phyloP scores from a whole-genome alignment of 495 filamentous ascomycete species.

The Baudoinia panamericana region DNA sequence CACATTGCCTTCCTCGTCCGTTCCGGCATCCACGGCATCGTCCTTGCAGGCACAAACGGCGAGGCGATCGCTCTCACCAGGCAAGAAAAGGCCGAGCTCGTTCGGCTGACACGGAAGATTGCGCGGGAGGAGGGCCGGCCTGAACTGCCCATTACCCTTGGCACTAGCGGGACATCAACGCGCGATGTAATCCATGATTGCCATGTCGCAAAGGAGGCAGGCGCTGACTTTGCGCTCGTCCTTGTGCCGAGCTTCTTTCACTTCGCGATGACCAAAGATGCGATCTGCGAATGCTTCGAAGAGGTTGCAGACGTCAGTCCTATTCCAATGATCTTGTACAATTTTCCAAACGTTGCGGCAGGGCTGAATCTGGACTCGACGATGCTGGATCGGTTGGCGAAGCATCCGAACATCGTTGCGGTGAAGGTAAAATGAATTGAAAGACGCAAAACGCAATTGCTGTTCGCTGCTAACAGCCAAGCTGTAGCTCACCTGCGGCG shows the following conservation, averaged over 20 bases:
- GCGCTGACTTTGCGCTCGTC: constrained; percentile 30
- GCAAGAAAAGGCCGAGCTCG: constrained; percentile 23
- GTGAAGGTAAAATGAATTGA: constrained; percentile 18
- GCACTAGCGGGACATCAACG: constrained; percentile 19
- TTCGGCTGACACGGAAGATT: constrained; percentile 19
- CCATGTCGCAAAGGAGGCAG: constrained; percentile 25
- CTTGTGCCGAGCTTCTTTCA: constrained; percentile 24
- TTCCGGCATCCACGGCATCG: constrained; percentile 29
- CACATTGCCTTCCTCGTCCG: constrained; percentile 29
- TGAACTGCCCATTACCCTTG: constrained; percentile 25
- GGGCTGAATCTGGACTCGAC: constrained; percentile 29
- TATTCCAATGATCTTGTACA: constrained; percentile 27
- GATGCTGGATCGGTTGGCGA: constrained; percentile 21
- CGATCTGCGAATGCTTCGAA: constrained; percentile 18
- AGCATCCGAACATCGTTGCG: constrained; percentile 29
- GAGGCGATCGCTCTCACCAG: constrained; percentile 26
- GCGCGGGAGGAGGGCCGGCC: constrained; percentile 18
- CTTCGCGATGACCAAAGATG: constrained; percentile 17
- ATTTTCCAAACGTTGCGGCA: constrained; percentile 23
- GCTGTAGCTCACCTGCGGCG: constrained; percentile 25
- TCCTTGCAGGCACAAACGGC: constrained; percentile 29
- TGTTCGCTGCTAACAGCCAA: neutral
- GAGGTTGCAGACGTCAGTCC: constrained; percentile 24
- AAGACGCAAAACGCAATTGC: neutral
- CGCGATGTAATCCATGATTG: constrained; percentile 21